Percentiles rank a stretch among this genome's conserved stretches.
phyloP scores from a whole-genome alignment of 2,329 filamentous ascomycete species.

The Hyphodiscus sp. region DNA sequence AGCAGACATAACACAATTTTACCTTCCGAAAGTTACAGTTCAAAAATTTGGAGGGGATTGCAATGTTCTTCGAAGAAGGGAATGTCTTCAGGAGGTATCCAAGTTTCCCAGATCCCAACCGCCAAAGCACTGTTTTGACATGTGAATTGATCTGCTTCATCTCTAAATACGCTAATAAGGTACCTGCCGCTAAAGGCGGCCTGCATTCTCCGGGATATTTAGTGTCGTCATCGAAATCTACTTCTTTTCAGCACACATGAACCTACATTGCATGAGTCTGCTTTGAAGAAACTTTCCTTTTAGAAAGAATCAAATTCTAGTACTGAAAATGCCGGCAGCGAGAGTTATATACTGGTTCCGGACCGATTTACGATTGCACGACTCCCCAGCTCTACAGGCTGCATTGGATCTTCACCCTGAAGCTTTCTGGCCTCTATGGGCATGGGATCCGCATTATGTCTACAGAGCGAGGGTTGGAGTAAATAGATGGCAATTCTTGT shows the following conservation, averaged over 20 bases:
- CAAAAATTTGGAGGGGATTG: no score
- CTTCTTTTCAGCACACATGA: not conserved
- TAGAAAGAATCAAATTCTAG: no score
- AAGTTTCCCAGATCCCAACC: no score
- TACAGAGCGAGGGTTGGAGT: slow-evolving; percentile 63
- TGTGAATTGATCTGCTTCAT: no score
- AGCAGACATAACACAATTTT: no score
- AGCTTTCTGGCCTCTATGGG: slow-evolving; percentile 69
- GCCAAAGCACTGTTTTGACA: no score
- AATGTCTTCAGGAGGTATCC: no score
- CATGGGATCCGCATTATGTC: slow-evolving; percentile 76
- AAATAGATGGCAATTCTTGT: slow-evolving; percentile 71
- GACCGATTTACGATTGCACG: slow-evolving; percentile 70
- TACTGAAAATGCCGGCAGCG: slow-evolving; percentile 33
- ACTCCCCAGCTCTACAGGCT: slow-evolving; percentile 66
- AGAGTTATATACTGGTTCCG: slow-evolving; percentile 73
- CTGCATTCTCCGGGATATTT: not conserved
- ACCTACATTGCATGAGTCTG: not conserved
- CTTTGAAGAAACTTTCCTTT: no score
- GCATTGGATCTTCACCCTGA: slow-evolving; percentile 64
- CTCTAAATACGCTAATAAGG: not conserved
- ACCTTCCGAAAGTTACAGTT: no score
- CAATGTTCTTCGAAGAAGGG: no score
- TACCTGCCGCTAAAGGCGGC: not conserved
- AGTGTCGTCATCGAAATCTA: slow-evolving; percentile 1